Conservation (phyloP, 2,329 filamentous ascomycete genomes). For the Fusarium sp. region DNA sequence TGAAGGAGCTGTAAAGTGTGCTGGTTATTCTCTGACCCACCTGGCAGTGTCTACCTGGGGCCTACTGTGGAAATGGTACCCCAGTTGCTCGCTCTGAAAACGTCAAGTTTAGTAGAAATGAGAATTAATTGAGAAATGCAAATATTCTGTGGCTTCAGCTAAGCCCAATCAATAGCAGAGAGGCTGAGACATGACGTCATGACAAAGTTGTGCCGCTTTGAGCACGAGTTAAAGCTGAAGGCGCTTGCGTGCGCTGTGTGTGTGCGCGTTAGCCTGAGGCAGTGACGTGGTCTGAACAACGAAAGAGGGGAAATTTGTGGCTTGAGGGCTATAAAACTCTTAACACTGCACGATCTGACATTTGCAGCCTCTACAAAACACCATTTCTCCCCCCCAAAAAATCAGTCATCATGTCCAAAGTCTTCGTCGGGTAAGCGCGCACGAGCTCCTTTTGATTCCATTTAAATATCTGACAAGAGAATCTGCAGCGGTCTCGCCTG, state of each 20-base stretch:
- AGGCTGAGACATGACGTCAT: slow-evolving; percentile 8
- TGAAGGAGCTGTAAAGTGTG: too few relatives aligned
- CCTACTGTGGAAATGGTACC: too few relatives aligned
- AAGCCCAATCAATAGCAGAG: neutral
- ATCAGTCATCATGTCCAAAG: slow-evolving; percentile 10
- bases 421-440: slow-evolving; percentile 12
- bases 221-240: neutral
- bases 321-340: slow-evolving; percentile 15
- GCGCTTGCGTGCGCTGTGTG: too few relatives aligned
- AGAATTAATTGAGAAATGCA: too few relatives aligned
- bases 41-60: too few relatives aligned
- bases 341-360: neutral
- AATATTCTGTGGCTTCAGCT: neutral
- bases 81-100: too few relatives aligned
- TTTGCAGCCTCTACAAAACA: neutral
- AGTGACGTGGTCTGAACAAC: slow-evolving; percentile 1
- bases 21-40: too few relatives aligned
- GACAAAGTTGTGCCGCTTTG: neutral
- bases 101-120: too few relatives aligned
- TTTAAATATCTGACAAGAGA: neutral
- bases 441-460: too few relatives aligned
- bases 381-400: neutral
- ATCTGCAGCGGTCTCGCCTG: slow-evolving; percentile 6
- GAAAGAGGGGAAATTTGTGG: slow-evolving; percentile 13
- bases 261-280: too few relatives aligned